Conservation (phyloP, 495 filamentous ascomycete genomes). For the Apiosordaria backusii region DNA sequence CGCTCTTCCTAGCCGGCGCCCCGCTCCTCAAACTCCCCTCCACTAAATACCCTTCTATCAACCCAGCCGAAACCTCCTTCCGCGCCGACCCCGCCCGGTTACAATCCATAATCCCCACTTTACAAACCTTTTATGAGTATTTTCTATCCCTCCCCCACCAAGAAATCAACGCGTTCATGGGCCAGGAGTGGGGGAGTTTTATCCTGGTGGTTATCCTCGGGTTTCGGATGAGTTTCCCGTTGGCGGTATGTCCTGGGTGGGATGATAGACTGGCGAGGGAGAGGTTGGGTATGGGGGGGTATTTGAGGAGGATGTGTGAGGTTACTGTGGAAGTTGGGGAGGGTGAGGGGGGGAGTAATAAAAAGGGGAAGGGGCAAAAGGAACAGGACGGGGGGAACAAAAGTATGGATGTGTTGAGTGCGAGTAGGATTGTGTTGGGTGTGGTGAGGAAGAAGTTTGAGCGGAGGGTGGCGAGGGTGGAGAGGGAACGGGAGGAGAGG, state of each 20-base stretch:
- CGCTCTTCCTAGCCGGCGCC: slow-evolving; percentile 37
- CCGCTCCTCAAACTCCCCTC: slow-evolving; percentile 32
- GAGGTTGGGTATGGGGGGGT: background rate
- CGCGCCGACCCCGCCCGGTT: slow-evolving; percentile 21
- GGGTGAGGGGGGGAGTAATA: background rate
- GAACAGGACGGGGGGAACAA: slow-evolving; percentile 11
- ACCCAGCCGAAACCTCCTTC: slow-evolving; percentile 5
- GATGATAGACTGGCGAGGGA: slow-evolving; percentile 33
- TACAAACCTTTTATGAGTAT: slow-evolving; percentile 32
- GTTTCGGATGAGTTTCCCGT: slow-evolving; percentile 41
- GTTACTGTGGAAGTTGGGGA: slow-evolving; percentile 1
- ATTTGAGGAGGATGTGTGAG: slow-evolving; percentile 31
- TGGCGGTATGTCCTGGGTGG: slow-evolving; percentile 36
- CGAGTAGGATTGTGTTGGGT: slow-evolving; percentile 39
- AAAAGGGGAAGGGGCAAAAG: background rate
- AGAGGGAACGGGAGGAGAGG: slow-evolving; percentile 16
- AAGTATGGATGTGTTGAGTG: slow-evolving; percentile 34
- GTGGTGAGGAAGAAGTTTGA: slow-evolving; percentile 39
- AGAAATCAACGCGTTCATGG: slow-evolving; percentile 32
- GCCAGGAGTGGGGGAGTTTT: slow-evolving; percentile 34
- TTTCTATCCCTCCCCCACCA: slow-evolving; percentile 20
- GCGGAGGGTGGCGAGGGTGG: slow-evolving; percentile 34
- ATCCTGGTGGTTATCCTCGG: slow-evolving; percentile 39
- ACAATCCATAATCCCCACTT: slow-evolving; percentile 11
- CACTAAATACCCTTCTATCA: slow-evolving; percentile 8